Base-by-base conservation (phyloP, 2,329 filamentous ascomycete species). In the Colletotrichum magnum region DNA sequence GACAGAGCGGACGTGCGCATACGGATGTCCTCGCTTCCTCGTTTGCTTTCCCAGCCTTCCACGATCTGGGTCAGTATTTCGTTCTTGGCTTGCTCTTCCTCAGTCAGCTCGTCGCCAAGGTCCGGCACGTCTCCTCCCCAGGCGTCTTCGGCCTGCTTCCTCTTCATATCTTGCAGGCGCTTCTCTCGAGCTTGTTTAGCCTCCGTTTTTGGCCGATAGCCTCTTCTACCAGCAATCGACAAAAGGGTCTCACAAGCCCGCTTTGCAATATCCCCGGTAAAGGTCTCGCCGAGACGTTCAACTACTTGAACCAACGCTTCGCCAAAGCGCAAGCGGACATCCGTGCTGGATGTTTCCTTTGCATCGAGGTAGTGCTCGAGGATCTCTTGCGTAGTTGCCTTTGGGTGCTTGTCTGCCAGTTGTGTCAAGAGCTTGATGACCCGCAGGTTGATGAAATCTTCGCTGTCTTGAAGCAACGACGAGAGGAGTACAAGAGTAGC, bases 361-460 rank as follows among this genome's bases (percentile, higher is more conserved):
- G 87, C 76, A 74, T 94, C 92, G 18, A 92, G 79, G 72, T 94
- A 94, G 50, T 89, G 86, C 26, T 93, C 90, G 0, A 92, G 79
- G 0, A 94, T 80, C 73, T 93, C 90, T 24, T 83, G 84, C 4
- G 87, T 81, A 0, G 90, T 89, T 0, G 90, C 87, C 50, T 85
- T 87, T 0, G 91, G 90, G 58, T 93, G 91, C 64, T 83, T 85
- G 70, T 85, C 80, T 0, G 90, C 87, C 12, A 94, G 79, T 26
- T 89, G 86, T 0, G 87, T 86, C 68, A 93, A 88, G 1, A 91
- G 84, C 70, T 89, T 89, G 70, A 94, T 88, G 16, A 89, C 87
- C n/a, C 89, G 86, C 3, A 92, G 82, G 73, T 92, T 92, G 69
- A 94, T 90, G 75, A 91, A 94, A 64, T 93, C 91, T 64, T 94